These are phyloP conservation scores for Penicillium desertorum DNA, from an alignment of 495 filamentous ascomycete species.

Conservation along the genomic window DNA sequence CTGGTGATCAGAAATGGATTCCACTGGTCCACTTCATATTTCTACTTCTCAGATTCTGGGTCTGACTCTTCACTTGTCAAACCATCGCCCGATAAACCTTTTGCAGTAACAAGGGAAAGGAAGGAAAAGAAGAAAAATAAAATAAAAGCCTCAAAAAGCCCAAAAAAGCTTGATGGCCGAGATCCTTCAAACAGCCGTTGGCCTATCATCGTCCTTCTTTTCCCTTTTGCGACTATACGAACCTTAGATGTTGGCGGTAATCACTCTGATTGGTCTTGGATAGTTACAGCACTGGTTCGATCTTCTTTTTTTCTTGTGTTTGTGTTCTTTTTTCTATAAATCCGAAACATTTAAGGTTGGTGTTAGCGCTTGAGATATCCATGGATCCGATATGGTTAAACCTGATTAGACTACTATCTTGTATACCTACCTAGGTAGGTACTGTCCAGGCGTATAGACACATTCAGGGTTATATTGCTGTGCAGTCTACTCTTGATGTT, in stretches of 20 bases:
- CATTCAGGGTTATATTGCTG: background rate
- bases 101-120: background rate
- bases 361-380: constrained; percentile 6
- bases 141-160: background rate
- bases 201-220: constrained; percentile 6
- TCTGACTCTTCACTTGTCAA: background rate
- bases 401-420: background rate
- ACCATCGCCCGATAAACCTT: background rate
- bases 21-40: background rate
- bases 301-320: background rate
- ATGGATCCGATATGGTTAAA: background rate
- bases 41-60: background rate
- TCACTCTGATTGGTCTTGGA: background rate
- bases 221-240: constrained; percentile 1
- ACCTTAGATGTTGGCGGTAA: background rate
- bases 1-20: background rate
- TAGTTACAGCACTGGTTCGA: background rate
- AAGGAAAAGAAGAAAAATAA: background rate
- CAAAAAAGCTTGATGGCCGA: background rate
- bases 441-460: too few relatives aligned
- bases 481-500: background rate
- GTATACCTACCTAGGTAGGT: too few relatives aligned
- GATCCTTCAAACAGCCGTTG: background rate
- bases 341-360: constrained; percentile 7
- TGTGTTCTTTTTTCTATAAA: background rate